Conservation (phyloP, 441 rosid genomes). For the Melastoma candidum region DNA sequence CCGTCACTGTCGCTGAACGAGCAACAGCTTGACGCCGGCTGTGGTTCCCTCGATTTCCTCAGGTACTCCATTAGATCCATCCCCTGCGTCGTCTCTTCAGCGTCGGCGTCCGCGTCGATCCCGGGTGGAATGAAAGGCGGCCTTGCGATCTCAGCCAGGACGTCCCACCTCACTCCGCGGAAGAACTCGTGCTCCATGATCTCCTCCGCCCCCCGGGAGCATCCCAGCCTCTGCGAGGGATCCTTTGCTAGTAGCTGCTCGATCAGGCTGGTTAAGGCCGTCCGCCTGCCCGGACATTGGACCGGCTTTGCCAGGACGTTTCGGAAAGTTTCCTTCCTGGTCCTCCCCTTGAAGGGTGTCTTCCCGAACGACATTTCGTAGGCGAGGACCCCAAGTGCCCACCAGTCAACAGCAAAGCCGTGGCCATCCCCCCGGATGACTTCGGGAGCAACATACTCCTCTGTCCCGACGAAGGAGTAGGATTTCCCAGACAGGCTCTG, state of each 20-base stretch:
- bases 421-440: slow-evolving; percentile 78
- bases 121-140: slow-evolving; percentile 66
- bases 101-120: slow-evolving; percentile 28
- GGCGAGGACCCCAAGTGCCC: slow-evolving; percentile 78
- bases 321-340: slow-evolving; percentile 72
- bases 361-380: slow-evolving; percentile 81
- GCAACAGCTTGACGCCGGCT: slow-evolving; percentile 23
- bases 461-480: slow-evolving; percentile 86
- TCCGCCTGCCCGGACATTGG: slow-evolving; percentile 42
- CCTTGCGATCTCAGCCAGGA: slow-evolving; percentile 56
- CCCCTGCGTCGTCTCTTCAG: slow-evolving; percentile 17
- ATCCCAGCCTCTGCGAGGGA: slow-evolving; percentile 61
- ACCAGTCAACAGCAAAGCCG: slow-evolving; percentile 95
- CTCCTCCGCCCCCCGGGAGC: slow-evolving; percentile 52
- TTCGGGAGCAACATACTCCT: slow-evolving; percentile 90
- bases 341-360: slow-evolving; percentile 72
- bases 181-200: slow-evolving; percentile 75
- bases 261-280: slow-evolving; percentile 57
- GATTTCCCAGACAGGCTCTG: slow-evolving; percentile 44
- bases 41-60: slow-evolving; percentile 33
- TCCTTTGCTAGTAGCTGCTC: slow-evolving; percentile 59
- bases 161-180: slow-evolving; percentile 61
- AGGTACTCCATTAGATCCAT: slow-evolving; percentile 46
- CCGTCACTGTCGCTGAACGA: slow-evolving; percentile 12
- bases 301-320: slow-evolving; percentile 56